Base-by-base conservation (phyloP, 202 grass and related monocot species). In the Eragrostis tef region DNA sequence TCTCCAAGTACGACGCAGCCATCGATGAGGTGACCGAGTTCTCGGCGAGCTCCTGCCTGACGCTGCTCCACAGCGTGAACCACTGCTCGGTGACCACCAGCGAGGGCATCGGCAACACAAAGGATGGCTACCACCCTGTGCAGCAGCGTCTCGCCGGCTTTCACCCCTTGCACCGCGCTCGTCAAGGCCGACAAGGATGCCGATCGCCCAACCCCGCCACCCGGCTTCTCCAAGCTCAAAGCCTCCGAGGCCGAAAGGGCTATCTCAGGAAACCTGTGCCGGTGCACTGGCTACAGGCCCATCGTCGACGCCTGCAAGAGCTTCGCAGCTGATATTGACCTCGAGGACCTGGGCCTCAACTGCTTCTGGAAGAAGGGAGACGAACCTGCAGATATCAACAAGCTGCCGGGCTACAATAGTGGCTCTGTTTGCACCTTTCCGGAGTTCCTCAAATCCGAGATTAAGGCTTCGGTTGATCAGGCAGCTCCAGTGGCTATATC, bases 311-410 rank as follows among this genome's bases (percentile, higher is more conserved):
- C 86, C 64, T 94, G 88, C 72, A 94, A 88, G 76, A 94, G 91
- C 62, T 94, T 94, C 61, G 91, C 91, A 1, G 83, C 88, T 4
- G 88, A 88, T n/a, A 86, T 94, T 21, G 91, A 94, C 67, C 87
- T 94, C 6, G 91, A 94, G 51, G 91, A 94, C 71, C 87, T 94
- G 6, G 91, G 91, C 25, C 84, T 94, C 66, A 91, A 94, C 58
- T 73, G 83, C 10, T 94, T 94, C 84, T 91, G 88, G 88, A 94
- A 91, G 69, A 88, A 88, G 63, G 77, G 86, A 4, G 7, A 54
- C 2, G 84, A 81, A 7, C 59, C 46, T 0, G 83, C 85, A 1
- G 80, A 69, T 10, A 52, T 86, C 45, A 19, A 51, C 34, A 94
- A 81, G 43, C 64, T 91, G 26, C 91, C 88, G 0, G 9, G 51